Percentiles rank a stretch among this genome's conserved stretches.
Evolutionary conservation across 176 grass and related monocot genomes (phyloP).

Genomic region (Triticum turgidum): DNA sequence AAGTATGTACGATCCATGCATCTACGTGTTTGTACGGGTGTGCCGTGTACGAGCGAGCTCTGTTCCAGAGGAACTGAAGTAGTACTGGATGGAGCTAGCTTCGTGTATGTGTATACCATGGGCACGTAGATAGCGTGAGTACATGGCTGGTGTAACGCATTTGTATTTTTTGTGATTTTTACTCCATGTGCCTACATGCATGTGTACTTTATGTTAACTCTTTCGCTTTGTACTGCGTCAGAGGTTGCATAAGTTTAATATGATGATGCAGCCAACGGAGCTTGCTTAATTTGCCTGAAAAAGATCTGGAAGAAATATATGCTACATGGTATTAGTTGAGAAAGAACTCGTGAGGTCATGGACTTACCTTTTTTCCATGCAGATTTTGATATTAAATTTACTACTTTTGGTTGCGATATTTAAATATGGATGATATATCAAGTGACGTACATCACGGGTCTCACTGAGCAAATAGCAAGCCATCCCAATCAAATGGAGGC

Average conservation of each 20-base stretch:
- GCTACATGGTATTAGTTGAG: background rate
- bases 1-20: slow-evolving; percentile 11
- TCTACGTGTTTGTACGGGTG: background rate
- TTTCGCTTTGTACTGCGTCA: slow-evolving; percentile 25
- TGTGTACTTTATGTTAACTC: background rate
- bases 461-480: too few species aligned
- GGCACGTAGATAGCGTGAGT: background rate
- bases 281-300: background rate
- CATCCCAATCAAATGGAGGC: too few species aligned
- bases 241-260: background rate
- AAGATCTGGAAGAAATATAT: slow-evolving; percentile 10
- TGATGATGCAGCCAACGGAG: slow-evolving; percentile 8
- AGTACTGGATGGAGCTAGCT: background rate
- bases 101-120: background rate
- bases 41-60: slow-evolving; percentile 6
- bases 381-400: background rate
- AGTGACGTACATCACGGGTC: too few species aligned
- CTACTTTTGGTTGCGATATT: too few species aligned
- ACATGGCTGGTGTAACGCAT: slow-evolving; percentile 21
- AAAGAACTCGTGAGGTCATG: background rate
- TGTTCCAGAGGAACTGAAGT: background rate
- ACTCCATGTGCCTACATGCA: background rate
- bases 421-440: too few species aligned
- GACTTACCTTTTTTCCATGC: background rate
- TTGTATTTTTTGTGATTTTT: slow-evolving; percentile 30